Percentiles rank a stretch among this genome's conserved stretches.
Evolutionary conservation across 352 stramenopile species (phyloP).

Genomic region (Halophytophthora batemanensis): DNA sequence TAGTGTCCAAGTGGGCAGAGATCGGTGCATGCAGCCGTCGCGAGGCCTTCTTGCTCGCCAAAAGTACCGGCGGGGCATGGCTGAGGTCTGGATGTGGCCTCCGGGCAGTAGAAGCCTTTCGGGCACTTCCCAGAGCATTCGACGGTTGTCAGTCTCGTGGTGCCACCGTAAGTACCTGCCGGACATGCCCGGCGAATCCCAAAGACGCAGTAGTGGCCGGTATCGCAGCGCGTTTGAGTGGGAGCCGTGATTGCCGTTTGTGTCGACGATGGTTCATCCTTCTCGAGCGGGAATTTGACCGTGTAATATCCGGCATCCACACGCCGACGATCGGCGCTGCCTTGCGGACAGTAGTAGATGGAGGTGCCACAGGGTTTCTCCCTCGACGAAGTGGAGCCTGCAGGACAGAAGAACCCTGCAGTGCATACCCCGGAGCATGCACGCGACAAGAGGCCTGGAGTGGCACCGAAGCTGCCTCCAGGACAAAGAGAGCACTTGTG

Average conservation of each 20-base stretch:
- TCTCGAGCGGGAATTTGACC: constrained; percentile 20
- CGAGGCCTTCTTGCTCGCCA: constrained; percentile 30
- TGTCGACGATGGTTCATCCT: constrained; percentile 1
- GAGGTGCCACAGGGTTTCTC: constrained; percentile 47
- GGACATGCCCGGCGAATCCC: constrained; percentile 55
- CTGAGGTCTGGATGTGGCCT: constrained; percentile 39
- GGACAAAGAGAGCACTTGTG: constrained; percentile 41
- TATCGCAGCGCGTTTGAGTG: constrained; percentile 42
- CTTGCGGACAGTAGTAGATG: constrained; percentile 53
- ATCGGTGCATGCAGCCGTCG: constrained; percentile 36
- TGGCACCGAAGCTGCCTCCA: constrained; percentile 42
- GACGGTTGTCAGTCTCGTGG: constrained; percentile 22
- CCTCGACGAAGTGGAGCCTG: constrained; percentile 52
- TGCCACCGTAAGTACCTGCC: constrained; percentile 44
- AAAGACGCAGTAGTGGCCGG: constrained; percentile 58
- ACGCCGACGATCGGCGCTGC: constrained; percentile 32
- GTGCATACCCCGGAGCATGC: constrained; percentile 50
- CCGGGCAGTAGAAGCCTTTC: constrained; percentile 51
- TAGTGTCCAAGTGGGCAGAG: constrained; percentile 51
- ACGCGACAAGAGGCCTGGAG: constrained; percentile 29
- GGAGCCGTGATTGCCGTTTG: constrained; percentile 4
- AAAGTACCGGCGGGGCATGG: constrained; percentile 52
- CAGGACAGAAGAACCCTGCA: constrained; percentile 53
- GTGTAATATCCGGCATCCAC: constrained; percentile 65
- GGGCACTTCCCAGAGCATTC: constrained; percentile 45